A percentile compares a stretch with the other conserved stretches of the same genome.
These are phyloP conservation scores for Leptographium radiaticola DNA, from an alignment of 2,329 filamentous ascomycete genomes.

Conservation along the genomic window DNA sequence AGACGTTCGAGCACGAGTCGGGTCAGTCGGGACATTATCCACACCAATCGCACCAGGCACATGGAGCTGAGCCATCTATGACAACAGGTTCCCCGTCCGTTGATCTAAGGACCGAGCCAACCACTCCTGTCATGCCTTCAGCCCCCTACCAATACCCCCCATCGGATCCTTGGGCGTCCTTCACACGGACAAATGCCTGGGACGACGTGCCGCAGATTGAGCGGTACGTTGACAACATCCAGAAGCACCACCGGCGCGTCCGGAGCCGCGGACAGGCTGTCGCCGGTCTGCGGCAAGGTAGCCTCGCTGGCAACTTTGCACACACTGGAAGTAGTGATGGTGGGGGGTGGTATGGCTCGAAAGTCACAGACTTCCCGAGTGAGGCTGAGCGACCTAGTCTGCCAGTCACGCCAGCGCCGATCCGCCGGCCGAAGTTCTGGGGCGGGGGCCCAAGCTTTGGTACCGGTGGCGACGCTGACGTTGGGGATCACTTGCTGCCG, in stretches of 20 bases:
- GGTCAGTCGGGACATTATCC: conserved; percentile 14
- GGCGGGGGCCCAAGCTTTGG: conserved; percentile 29
- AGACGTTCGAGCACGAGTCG: conserved; percentile 14
- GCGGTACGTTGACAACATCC: conserved; percentile 68
- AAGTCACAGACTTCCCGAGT: conserved; percentile 77
- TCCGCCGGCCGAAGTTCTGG: conserved; percentile 58
- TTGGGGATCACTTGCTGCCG: conserved; percentile 44
- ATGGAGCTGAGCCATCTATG: conserved; percentile 20
- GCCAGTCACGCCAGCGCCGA: conserved; percentile 78
- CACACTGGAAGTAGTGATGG: neutral
- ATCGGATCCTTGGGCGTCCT: conserved; percentile 58
- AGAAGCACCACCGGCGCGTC: conserved; percentile 37
- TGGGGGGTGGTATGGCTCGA: conserved; percentile 34
- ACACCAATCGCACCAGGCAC: conserved; percentile 9
- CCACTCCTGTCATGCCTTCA: conserved; percentile 35
- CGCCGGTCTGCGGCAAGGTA: neutral
- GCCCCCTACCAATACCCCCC: conserved; percentile 26
- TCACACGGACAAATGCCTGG: conserved; percentile 77
- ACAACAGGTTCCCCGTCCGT: conserved; percentile 21
- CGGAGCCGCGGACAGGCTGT: conserved; percentile 17
- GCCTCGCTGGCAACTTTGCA: neutral
- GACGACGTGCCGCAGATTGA: conserved; percentile 83
- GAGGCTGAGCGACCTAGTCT: conserved; percentile 73
- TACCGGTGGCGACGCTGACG: conserved; percentile 34
- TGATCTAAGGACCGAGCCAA: conserved; percentile 27